Percentiles rank a stretch among this genome's conserved stretches.
These are phyloP conservation scores for Immersiella caudata DNA, from an alignment of 495 filamentous ascomycete genomes.

Conservation along the genomic window DNA sequence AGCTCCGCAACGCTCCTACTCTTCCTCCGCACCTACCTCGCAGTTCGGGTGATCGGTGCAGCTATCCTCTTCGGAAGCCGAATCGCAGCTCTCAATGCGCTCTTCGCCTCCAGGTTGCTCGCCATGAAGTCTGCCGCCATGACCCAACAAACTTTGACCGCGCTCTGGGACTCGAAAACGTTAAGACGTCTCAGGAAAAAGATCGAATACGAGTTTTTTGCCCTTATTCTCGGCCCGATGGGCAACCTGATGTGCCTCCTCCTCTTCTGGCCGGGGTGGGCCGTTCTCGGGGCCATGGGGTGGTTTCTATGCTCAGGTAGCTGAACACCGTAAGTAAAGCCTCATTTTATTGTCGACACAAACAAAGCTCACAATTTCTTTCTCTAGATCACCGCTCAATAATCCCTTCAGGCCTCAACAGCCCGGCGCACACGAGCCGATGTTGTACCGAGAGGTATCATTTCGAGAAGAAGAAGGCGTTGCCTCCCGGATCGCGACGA, in stretches of 20 bases:
- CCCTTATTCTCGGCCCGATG: constrained; percentile 44
- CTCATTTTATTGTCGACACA: neutral
- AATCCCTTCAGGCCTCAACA: neutral
- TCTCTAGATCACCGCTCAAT: neutral
- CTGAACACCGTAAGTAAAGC: constrained; percentile 24
- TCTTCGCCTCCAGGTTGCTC: constrained; percentile 21
- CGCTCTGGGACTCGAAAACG: constrained; percentile 38
- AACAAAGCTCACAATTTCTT: constrained; percentile 5
- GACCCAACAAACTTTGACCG: constrained; percentile 18
- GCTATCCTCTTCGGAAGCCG: constrained; percentile 23
- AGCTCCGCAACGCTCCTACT: constrained; percentile 30
- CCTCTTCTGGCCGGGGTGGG: constrained; percentile 57
- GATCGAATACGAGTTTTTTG: constrained; percentile 48
- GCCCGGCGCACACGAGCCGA: neutral
- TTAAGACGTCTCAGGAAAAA: constrained; percentile 41
- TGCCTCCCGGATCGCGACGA: constrained; percentile 80
- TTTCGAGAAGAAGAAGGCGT: constrained; percentile 85
- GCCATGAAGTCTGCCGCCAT: neutral
- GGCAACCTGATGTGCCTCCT: constrained; percentile 45
- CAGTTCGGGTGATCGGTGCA: constrained; percentile 26
- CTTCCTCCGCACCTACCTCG: constrained; percentile 31
- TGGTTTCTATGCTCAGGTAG: constrained; percentile 30
- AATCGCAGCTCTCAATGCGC: constrained; percentile 26
- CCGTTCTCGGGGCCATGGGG: constrained; percentile 31
- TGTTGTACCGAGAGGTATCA: constrained; percentile 13